Evolutionary conservation across 306 rosid species (phyloP).

Genomic region (Datisca glomerata): DNA sequence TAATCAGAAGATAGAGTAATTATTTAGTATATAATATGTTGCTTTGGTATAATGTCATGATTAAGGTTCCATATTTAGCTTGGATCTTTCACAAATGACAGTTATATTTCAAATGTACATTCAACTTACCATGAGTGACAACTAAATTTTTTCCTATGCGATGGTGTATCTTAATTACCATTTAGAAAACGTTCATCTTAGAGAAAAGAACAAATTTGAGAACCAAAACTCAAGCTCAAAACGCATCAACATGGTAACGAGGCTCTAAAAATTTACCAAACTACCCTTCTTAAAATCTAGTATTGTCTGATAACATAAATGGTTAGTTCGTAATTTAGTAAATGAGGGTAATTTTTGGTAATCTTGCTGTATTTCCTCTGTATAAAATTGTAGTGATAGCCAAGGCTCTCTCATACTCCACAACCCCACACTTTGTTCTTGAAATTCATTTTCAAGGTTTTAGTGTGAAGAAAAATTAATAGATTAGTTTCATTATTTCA

Average conservation of each 20-base stretch:
- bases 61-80: conserved; percentile 10
- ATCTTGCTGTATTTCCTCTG: conserved; percentile 8
- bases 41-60: conserved; percentile 5
- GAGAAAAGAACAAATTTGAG: conserved; percentile 2
- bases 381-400: conserved; percentile 2
- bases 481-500: too few relatives aligned
- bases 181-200: not conserved
- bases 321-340: not conserved
- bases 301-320: not conserved
- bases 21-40: too few relatives aligned
- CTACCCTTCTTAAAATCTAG: not conserved
- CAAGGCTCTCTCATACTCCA: conserved; percentile 1
- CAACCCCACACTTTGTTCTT: too few relatives aligned
- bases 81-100: conserved; percentile 3
- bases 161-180: not conserved
- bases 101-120: conserved; percentile 1
- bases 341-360: conserved; percentile 10
- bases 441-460: too few relatives aligned
- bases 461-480: too few relatives aligned
- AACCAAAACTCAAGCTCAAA: too few relatives aligned
- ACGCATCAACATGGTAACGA: too few relatives aligned
- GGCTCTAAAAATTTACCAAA: too few relatives aligned
- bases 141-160: conserved; percentile 5
- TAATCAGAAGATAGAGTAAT: too few relatives aligned
- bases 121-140: conserved; percentile 2